Percentiles rank a stretch among this genome's conserved stretches.
Conservation (phyloP, 2,329 filamentous ascomycete species). For the Albifimbria verrucaria region DNA sequence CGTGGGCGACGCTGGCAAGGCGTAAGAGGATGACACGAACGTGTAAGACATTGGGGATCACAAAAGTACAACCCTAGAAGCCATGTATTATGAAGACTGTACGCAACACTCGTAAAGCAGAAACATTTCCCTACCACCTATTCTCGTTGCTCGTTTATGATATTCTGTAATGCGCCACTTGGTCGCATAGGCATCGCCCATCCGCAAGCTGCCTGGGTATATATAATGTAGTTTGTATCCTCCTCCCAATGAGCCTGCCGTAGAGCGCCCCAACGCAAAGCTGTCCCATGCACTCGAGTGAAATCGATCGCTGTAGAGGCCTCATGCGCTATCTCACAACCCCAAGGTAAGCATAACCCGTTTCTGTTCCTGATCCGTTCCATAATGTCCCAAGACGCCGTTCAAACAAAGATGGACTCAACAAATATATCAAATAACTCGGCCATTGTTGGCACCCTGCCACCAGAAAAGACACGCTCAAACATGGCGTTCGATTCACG, state of each 20-base stretch:
- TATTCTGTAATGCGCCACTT: background rate
- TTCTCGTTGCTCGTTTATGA: background rate
- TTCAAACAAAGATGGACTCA: constrained; percentile 39
- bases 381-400: background rate
- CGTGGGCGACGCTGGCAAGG: constrained; percentile 33
- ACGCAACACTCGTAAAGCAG: background rate
- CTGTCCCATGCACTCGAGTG: background rate
- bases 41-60: constrained; percentile 8
- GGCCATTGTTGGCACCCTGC: constrained; percentile 33
- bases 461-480: constrained; percentile 27
- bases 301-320: no score
- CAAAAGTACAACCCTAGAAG: background rate
- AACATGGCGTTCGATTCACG: constrained; percentile 22
- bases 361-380: background rate
- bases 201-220: background rate
- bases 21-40: constrained; percentile 18
- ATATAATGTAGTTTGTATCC: background rate
- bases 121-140: background rate
- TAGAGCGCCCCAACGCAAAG: no score
- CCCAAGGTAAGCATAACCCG: no score
- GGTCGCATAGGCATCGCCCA: background rate
- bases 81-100: constrained; percentile 9
- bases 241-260: no score
- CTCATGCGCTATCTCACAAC: background rate
- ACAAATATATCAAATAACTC: constrained; percentile 45